Base-by-base conservation (phyloP, 2,329 filamentous ascomycete species). In the Verticillium nubilum region DNA sequence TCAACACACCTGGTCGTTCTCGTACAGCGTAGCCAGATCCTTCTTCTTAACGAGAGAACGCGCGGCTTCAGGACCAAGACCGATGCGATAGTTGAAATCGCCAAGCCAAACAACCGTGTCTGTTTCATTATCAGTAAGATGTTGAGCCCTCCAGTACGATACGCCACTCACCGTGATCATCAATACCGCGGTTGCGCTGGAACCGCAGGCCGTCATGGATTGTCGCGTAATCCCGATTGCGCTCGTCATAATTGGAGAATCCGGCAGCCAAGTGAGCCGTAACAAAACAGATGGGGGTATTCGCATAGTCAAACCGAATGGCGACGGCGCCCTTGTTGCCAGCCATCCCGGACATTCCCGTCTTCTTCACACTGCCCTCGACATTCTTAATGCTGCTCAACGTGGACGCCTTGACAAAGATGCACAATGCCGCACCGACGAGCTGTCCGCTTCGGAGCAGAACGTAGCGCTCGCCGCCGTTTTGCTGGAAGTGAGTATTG, bases 61-160 rank as follows among this genome's bases (percentile, higher is more conserved):
- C 7, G 92, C 91, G 61, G 83, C 87, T 42, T 97, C 92, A 64
- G 91, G 86, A 52, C 82, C 83, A 60, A 98, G 80, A 1, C 93
- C 94, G 67, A 99, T 96, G 19, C 95, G 89, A 74, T 99, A 99
- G 71, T 99, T 99, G 79, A 99, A 99, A 73, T 99, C 95, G 5
- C 95, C 95, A 50, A 97, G 83, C 94, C 95, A 99, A 58, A 97
- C 88, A 35, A 98, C 88, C 25, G 90, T 83, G 66, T 88, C 85
- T 82, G 52, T 29, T 27, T 26, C 3, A 12, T 9, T 15, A 13
- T 58, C 6, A 52, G 42, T 9, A 19, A 17, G 13, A 37, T 12
- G 29, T 17, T 9, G 17, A 3, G 28, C 5, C 15, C 17, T 2
- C 17, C 4, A 57, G 19, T 35, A 27, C 9, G 2, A 12, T 23